These are phyloP conservation scores for Candida sanyaensis DNA, from an alignment of 1,139 yeast species.

Conservation along the genomic window DNA sequence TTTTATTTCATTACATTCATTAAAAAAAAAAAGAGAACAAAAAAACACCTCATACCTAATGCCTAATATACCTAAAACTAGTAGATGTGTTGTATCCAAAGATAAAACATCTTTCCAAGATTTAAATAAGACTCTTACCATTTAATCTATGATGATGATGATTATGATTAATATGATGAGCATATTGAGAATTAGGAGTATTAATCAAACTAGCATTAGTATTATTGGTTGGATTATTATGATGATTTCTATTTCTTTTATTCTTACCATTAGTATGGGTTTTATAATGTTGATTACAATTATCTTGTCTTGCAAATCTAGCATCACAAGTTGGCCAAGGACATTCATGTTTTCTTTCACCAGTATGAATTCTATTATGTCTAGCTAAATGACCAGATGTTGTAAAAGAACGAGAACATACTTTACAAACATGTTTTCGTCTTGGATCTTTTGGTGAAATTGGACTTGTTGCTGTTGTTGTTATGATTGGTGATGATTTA, in stretches of 20 bases:
- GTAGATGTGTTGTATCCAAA: no score
- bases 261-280: conserved; percentile 62
- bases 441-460: conserved; percentile 15
- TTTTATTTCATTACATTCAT: neutral
- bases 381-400: conserved; percentile 91
- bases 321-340: conserved; percentile 85
- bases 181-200: neutral
- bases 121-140: conserved; percentile 1
- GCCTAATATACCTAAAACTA: no score
- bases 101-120: no score
- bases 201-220: neutral
- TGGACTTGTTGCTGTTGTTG: conserved; percentile 1
- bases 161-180: neutral
- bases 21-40: neutral
- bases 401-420: conserved; percentile 69
- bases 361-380: conserved; percentile 86
- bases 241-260: conserved; percentile 25
- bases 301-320: conserved; percentile 87
- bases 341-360: conserved; percentile 83
- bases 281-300: conserved; percentile 89
- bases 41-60: no score
- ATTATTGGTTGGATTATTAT: no score
- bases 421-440: conserved; percentile 63
- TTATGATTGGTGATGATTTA: neutral
- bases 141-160: neutral